These are phyloP conservation scores for Citrullus amarus DNA, from an alignment of 306 rosid genomes.

Conservation along the genomic window DNA sequence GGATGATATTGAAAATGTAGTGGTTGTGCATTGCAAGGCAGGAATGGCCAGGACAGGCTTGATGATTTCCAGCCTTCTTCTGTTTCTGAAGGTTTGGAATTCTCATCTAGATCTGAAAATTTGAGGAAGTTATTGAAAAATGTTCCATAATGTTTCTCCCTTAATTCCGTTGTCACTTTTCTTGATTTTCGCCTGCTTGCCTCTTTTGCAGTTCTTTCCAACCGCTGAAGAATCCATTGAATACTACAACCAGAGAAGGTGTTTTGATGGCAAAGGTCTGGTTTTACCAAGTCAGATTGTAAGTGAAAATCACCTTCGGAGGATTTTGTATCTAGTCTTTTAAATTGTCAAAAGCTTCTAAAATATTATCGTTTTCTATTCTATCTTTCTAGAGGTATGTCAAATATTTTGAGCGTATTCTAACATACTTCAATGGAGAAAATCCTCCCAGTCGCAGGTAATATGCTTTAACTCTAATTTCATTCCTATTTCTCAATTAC, in stretches of 20 bases:
- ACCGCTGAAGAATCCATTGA: slow-evolving; percentile 97
- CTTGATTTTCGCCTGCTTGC: slow-evolving; percentile 8
- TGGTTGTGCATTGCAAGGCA: slow-evolving; percentile 98
- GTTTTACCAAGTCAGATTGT: slow-evolving; percentile 97
- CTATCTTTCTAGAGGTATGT: slow-evolving; percentile 56
- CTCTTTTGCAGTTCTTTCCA: slow-evolving; percentile 69
- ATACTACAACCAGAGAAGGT: slow-evolving; percentile 93
- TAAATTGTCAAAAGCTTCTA: not conserved
- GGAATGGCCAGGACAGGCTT: slow-evolving; percentile 99
- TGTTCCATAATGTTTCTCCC: slow-evolving; percentile 1
- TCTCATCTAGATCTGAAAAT: slow-evolving; percentile 8
- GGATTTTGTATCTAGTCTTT: not conserved
- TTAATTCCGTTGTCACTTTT: slow-evolving; percentile 6
- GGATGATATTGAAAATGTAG: slow-evolving; percentile 91
- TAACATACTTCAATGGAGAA: slow-evolving; percentile 87
- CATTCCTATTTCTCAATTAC: slow-evolving; percentile 3
- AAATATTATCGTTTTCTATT: not conserved
- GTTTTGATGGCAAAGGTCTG: slow-evolving; percentile 90
- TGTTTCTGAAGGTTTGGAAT: slow-evolving; percentile 64
- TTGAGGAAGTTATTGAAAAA: slow-evolving; percentile 4
- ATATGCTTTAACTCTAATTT: slow-evolving; percentile 7
- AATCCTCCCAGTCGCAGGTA: slow-evolving; percentile 92
- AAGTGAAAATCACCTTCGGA: slow-evolving; percentile 14
- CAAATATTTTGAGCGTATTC: slow-evolving; percentile 78
- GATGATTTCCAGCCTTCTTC: slow-evolving; percentile 95